Base-by-base conservation (phyloP, 768 basidiomycete genomes). In the Multifurca ochricompacta region DNA sequence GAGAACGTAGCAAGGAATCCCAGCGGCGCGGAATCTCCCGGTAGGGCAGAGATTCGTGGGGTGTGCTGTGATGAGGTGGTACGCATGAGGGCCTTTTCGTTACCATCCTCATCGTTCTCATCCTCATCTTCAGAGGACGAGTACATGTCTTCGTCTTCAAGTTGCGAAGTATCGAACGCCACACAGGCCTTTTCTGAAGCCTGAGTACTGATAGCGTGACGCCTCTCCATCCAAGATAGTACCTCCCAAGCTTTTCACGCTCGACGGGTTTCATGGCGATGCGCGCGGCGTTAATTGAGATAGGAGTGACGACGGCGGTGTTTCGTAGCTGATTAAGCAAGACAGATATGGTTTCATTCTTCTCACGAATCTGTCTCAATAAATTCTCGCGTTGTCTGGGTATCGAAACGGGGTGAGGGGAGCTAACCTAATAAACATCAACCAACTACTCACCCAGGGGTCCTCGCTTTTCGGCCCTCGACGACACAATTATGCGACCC, bases 291-390 rank as follows among this genome's bases (percentile, higher is more conserved):
- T 59, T 63, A 53, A 69, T 59, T 6, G 63, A 59, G n/a, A 69
- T 62, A 25, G 68, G 67, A 4, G 68, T 69, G 32, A 61, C 59
- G 40, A 64, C 37, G 7, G 65, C 53, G 14, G 66, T 64, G 54
- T 63, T 66, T 31, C 66, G 62, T 37, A 64, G 48, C 30, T 56
- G 56, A 44, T 63, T 58, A 42, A 69, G 61, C 16, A 63, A 61
- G 54, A 64, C 37, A 43, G 64, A 64, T 55, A 61, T 58, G 5
- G 66, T 40, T 28, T 60, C 63, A 40, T 68, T 65, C 55, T 68
- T 69, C 58, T 68, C 67, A 16, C 67, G 63, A 40, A 69, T 68
- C 35, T 68, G 65, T 40, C 64, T 63, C 23, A 65, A 62, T n/a
- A 69, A 49, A 19, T 65, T 61, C 43, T 67, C 66, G 28, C 68